Evolutionary conservation across 116 monocot genomes (phyloP), one percentile per base, ranked within the genome.

Genomic region (Dioscorea cayenensis): DNA sequence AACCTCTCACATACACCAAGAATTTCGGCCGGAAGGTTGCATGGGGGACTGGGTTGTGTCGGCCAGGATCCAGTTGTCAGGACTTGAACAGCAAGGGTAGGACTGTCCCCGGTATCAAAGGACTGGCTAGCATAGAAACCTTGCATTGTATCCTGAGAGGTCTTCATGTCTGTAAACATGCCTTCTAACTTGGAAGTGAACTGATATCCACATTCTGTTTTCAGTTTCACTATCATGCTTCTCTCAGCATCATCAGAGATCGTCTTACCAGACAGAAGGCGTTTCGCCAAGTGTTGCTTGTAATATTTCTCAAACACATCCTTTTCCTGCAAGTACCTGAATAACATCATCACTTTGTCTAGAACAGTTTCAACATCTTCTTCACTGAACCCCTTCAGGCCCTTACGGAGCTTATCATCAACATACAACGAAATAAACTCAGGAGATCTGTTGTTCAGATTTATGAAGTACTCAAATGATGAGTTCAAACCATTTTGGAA

Each of bases 11-110:
- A 95, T 11, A 92, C 78, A 10, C 80, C 71, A 14, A 89, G 77
- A 69, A 95, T 87, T 81, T 95, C 95, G 59, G 87, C 64, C 2
- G 95, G 95, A 37, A 95, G 89, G 63, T 92, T 92, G 71, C 95
- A 95, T 0, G 92, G 22, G 1, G 76, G 19, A 27, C 77, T 86
- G 21, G 84, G 87, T 66, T 89, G 95, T 62, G 89, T 95, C 1
- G 95, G 95, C 95, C 95, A 95, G 2, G 89, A 95, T 8, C 95
- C 95, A n/a, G 95, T 95, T 17, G 95, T 95, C 19, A 95, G 78
- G 60, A 95, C 85, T 51, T 92, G 95, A 28, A 95, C 92, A 49
- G 81, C 79, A 13, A 95, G 79, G 0, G 83, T 80, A 17, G 95
- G 95, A 1, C 81, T 84, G 61, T 82, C 89, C 21, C 65, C 72